phyloP scores from a whole-genome alignment of 2,329 filamentous ascomycete genomes.

The Talaromyces sp. region DNA sequence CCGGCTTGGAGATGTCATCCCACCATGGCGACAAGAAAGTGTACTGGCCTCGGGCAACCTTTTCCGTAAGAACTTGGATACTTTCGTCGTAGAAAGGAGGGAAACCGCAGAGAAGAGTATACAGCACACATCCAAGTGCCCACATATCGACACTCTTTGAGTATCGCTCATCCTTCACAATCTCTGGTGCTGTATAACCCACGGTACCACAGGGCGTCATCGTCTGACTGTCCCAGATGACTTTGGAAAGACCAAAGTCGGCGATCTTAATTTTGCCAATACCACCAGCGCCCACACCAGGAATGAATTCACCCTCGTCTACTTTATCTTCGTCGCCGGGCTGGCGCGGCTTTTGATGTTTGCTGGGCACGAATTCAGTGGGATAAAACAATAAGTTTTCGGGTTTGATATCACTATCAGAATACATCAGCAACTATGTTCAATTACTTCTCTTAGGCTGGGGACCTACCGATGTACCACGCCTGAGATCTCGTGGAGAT shows the following conservation, averaged over 20 bases:
- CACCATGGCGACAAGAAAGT: conserved; percentile 99
- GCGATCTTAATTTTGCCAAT: conserved; percentile 97
- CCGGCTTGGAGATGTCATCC: conserved; percentile 95
- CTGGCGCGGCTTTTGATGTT: conserved; percentile 72
- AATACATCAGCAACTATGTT: neutral
- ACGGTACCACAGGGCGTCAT: conserved; percentile 99
- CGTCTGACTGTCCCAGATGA: conserved; percentile 96
- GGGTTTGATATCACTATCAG: conserved; percentile 88
- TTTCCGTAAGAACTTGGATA: conserved; percentile 94
- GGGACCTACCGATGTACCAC: conserved; percentile 85
- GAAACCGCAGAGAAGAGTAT: conserved; percentile 95
- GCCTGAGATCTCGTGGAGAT: conserved; percentile 89
- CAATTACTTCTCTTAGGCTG: neutral
- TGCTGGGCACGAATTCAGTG: conserved; percentile 75
- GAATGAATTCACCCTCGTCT: conserved; percentile 90
- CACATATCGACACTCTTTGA: conserved; percentile 99
- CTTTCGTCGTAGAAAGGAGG: conserved; percentile 98
- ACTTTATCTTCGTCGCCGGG: conserved; percentile 95
- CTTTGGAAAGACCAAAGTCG: conserved; percentile 95
- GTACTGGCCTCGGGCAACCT: conserved; percentile 93
- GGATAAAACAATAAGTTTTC: conserved; percentile 95
- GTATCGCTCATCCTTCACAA: conserved; percentile 97
- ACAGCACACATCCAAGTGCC: conserved; percentile 93
- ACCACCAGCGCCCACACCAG: conserved; percentile 76
- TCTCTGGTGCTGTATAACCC: conserved; percentile 95